Evolutionary conservation across 2,329 filamentous ascomycete species (phyloP).

Genomic region (Bertia moriformis): DNA sequence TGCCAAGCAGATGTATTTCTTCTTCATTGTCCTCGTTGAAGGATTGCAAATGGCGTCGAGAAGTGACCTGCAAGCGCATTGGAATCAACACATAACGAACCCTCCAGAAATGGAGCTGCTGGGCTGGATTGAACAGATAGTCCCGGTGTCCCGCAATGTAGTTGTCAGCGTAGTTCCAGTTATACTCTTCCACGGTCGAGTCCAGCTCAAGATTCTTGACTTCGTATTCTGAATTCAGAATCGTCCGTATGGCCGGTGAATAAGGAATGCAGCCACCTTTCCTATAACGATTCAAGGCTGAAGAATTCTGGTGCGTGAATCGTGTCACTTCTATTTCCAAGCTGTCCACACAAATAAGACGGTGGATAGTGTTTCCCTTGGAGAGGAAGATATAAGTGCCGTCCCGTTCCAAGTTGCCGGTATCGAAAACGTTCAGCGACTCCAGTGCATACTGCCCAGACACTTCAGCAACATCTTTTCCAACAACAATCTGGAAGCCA

Average conservation of each 20-base stretch:
- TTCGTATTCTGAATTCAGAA: constrained; percentile 40
- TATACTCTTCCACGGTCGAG: constrained; percentile 42
- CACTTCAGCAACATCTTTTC: not conserved
- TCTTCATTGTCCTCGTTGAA: constrained; percentile 50
- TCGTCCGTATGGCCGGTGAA: constrained; percentile 45
- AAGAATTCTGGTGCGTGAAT: not conserved
- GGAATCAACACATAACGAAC: constrained; percentile 60
- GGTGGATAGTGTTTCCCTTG: constrained; percentile 1
- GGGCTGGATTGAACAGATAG: constrained; percentile 28
- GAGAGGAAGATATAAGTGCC: not conserved
- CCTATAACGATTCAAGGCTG: not conserved
- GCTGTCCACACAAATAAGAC: not conserved
- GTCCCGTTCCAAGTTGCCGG: not conserved
- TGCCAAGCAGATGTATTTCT: constrained; percentile 58
- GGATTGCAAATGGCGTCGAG: constrained; percentile 8
- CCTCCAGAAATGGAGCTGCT: constrained; percentile 51
- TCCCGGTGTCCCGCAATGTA: constrained; percentile 51
- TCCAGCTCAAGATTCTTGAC: constrained; percentile 35
- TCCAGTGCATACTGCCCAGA: not conserved
- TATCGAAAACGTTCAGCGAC: not conserved
- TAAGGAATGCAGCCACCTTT: constrained; percentile 7
- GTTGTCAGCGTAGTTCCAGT: constrained; percentile 57
- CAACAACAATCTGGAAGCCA: constrained; percentile 1
- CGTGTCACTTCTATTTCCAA: not conserved
- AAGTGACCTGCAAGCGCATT: constrained; percentile 35